phyloP scores from a whole-genome alignment of 2,329 filamentous ascomycete species.

The Epichloe scottii region DNA sequence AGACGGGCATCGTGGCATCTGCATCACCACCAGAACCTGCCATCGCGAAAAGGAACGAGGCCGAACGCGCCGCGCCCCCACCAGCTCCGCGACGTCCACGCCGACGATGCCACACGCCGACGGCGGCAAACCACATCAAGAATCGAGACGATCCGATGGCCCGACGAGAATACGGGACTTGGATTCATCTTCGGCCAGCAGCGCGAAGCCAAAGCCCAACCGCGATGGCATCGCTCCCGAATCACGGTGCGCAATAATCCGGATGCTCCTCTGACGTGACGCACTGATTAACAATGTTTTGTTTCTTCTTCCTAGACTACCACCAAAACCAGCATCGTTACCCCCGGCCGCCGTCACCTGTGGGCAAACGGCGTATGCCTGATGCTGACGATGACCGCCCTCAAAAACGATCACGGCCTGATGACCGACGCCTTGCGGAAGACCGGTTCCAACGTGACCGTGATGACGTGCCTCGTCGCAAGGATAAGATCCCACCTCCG shows the following conservation, averaged over 20 bases:
- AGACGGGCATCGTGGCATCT: slow-evolving; percentile 21
- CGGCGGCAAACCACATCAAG: slow-evolving; percentile 1
- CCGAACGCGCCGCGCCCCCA: slow-evolving; percentile 17
- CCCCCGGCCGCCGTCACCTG: slow-evolving; percentile 28
- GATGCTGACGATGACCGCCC: slow-evolving; percentile 34
- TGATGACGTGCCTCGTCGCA: slow-evolving; percentile 21
- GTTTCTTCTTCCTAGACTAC: slow-evolving; percentile 15
- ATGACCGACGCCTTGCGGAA: slow-evolving; percentile 20
- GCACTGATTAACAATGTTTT: neutral
- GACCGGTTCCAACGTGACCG: slow-evolving; percentile 19
- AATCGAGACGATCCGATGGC: slow-evolving; percentile 7
- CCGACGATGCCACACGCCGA: slow-evolving; percentile 5
- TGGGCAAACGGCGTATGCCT: slow-evolving; percentile 33
- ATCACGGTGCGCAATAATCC: slow-evolving; percentile 6
- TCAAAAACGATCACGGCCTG: slow-evolving; percentile 33
- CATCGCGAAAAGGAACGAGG: slow-evolving; percentile 20
- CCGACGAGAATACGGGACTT: slow-evolving; percentile 6
- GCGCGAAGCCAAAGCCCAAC: slow-evolving; percentile 4
- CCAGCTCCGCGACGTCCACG: slow-evolving; percentile 4
- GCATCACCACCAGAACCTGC: slow-evolving; percentile 24
- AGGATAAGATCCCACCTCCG: slow-evolving; percentile 11
- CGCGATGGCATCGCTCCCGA: slow-evolving; percentile 3
- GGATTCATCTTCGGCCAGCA: neutral
- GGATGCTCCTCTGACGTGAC: neutral
- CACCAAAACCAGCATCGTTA: slow-evolving; percentile 24